A percentile compares a stretch with the other conserved stretches of the same genome.
Evolutionary conservation across 176 grass and related monocot genomes (phyloP).

Genomic region (Zea luxurians): DNA sequence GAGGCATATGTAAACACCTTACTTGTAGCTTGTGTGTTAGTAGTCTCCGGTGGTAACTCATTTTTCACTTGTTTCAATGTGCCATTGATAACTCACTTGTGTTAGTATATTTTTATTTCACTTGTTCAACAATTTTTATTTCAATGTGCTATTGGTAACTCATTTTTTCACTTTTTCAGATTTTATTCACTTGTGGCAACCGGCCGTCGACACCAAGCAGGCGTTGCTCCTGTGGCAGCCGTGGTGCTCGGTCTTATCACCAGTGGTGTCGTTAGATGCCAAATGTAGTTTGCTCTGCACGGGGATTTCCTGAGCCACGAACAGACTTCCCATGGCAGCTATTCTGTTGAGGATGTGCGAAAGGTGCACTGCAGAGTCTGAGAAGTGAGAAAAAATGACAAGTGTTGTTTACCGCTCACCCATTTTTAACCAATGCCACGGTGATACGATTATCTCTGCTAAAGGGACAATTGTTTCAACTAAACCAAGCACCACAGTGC

Average conservation of each 20-base stretch:
- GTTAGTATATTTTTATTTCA: too few relatives aligned
- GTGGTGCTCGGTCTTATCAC: neutral
- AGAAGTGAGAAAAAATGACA: neutral
- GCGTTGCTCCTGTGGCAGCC: neutral
- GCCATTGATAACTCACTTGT: too few relatives aligned
- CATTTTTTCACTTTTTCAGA: too few relatives aligned
- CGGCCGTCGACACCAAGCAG: neutral
- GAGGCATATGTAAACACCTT: conserved; percentile 11
- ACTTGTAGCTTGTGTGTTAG: neutral
- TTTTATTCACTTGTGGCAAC: too few relatives aligned
- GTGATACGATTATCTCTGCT: neutral
- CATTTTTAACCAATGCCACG: neutral
- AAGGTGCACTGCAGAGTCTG: neutral
- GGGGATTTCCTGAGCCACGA: neutral
- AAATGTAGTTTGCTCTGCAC: neutral
- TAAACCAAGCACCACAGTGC: too few relatives aligned
- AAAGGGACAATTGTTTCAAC: too few relatives aligned
- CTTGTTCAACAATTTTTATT: too few relatives aligned
- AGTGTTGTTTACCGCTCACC: neutral
- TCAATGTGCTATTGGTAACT: too few relatives aligned
- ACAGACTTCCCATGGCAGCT: neutral
- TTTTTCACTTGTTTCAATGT: too few relatives aligned
- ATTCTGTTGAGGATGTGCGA: neutral
- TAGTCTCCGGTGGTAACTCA: too few relatives aligned
- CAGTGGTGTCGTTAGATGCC: neutral